Conservation (phyloP, 2,329 filamentous ascomycete genomes). For the Elsinoe australis region DNA sequence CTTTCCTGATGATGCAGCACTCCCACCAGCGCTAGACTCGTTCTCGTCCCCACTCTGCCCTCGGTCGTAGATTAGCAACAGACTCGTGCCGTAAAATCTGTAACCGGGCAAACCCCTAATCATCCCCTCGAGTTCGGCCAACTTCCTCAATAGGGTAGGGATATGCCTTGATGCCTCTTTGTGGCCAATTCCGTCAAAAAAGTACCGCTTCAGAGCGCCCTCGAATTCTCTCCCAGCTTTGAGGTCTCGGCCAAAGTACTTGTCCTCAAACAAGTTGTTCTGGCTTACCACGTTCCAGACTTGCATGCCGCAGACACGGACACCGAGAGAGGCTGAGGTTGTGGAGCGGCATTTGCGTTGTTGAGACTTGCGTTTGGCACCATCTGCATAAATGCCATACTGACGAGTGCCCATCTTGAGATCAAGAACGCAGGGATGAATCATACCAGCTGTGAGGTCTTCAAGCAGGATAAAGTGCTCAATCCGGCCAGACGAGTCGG, state of each 20-base stretch:
- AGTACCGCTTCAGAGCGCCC: slow-evolving; percentile 75
- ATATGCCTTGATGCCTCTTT: slow-evolving; percentile 78
- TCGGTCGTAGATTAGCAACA: slow-evolving; percentile 96
- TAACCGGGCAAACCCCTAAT: slow-evolving; percentile 74
- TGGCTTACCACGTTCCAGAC: slow-evolving; percentile 84
- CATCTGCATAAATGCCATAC: slow-evolving; percentile 83
- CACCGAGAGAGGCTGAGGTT: slow-evolving; percentile 83
- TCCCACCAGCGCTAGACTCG: neutral
- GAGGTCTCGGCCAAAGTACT: slow-evolving; percentile 86
- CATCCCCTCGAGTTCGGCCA: slow-evolving; percentile 74
- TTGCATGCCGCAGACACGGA: slow-evolving; percentile 90
- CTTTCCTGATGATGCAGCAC: neutral
- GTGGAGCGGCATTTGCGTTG: slow-evolving; percentile 86
- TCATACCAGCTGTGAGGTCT: slow-evolving; percentile 94
- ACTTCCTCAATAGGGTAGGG: slow-evolving; percentile 75
- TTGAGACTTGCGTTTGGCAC: slow-evolving; percentile 90
- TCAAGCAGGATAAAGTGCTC: slow-evolving; percentile 91
- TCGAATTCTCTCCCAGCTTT: slow-evolving; percentile 86
- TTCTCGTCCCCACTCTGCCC: slow-evolving; percentile 47
- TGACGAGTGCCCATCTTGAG: slow-evolving; percentile 98
- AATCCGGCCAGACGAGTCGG: slow-evolving; percentile 49
- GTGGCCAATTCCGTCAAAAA: slow-evolving; percentile 81
- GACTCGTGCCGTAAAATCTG: slow-evolving; percentile 88
- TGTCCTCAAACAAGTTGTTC: slow-evolving; percentile 91
- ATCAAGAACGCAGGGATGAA: slow-evolving; percentile 90